Evolutionary conservation across 78 protist genomes (phyloP).

Genomic region (Acrasis kona): DNA sequence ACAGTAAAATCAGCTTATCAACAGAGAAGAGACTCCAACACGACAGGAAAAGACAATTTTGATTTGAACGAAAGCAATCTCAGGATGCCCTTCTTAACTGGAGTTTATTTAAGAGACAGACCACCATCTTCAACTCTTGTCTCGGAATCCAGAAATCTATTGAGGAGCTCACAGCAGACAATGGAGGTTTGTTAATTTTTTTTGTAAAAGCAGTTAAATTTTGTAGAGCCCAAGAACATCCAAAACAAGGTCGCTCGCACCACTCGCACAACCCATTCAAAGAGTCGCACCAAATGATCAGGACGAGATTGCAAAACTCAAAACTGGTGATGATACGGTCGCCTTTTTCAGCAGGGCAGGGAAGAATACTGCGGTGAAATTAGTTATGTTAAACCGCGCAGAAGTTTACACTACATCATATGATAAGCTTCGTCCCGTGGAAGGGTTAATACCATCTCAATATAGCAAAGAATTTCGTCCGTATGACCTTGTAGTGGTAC

Average conservation of each 20-base stretch:
- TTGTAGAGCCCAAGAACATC: background rate
- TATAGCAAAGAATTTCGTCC: constrained; percentile 25
- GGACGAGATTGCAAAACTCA: background rate
- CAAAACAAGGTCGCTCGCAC: background rate
- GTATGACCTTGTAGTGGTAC: constrained; percentile 37
- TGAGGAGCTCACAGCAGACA: background rate
- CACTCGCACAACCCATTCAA: no score
- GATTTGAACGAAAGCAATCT: no score
- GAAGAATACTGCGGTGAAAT: constrained; percentile 1
- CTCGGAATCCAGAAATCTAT: background rate
- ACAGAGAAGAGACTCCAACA: no score
- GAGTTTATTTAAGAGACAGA: background rate
- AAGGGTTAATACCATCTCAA: no score
- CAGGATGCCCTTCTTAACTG: no score
- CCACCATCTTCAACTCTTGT: background rate
- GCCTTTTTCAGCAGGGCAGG: constrained; percentile 5
- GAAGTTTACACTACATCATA: no score
- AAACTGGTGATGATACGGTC: constrained; percentile 11
- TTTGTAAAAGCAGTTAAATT: constrained; percentile 7
- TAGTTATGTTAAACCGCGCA: background rate
- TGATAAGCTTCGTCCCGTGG: no score
- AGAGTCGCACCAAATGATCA: constrained; percentile 17
- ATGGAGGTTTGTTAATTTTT: background rate
- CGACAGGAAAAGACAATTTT: no score
- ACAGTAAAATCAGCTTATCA: no score